A percentile compares a stretch with the other conserved stretches of the same genome.
These are phyloP conservation scores for Paecilomyces fulvus DNA, from an alignment of 2,329 filamentous ascomycete species.

Conservation along the genomic window DNA sequence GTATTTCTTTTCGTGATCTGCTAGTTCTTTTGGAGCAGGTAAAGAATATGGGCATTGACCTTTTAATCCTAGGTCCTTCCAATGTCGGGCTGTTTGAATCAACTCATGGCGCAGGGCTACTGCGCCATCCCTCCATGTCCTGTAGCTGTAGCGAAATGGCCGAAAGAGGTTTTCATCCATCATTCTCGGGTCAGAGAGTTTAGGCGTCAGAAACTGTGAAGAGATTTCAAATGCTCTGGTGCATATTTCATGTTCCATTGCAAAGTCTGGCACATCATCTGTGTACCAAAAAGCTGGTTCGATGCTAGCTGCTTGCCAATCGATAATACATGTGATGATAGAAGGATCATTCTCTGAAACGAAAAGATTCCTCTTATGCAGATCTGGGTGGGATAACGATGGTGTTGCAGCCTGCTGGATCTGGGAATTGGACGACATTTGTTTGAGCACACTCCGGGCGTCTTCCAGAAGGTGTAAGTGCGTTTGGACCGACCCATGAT, in stretches of 20 bases:
- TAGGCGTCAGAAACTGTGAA: slow-evolving; percentile 15
- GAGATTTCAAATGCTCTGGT: slow-evolving; percentile 19
- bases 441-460: slow-evolving; percentile 20
- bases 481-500: slow-evolving; percentile 26
- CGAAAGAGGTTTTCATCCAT: slow-evolving; percentile 21
- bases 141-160: slow-evolving; percentile 23
- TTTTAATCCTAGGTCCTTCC: slow-evolving; percentile 31
- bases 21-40: slow-evolving; percentile 18
- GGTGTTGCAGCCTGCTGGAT: slow-evolving; percentile 16
- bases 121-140: slow-evolving; percentile 20
- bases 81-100: slow-evolving; percentile 20
- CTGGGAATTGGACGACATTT: slow-evolving; percentile 17
- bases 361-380: slow-evolving; percentile 26
- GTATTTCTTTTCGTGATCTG: slow-evolving; percentile 21
- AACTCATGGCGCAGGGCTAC: slow-evolving; percentile 21
- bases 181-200: slow-evolving; percentile 16
- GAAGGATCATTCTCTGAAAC: slow-evolving; percentile 22
- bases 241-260: slow-evolving; percentile 14
- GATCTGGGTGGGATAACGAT: slow-evolving; percentile 20
- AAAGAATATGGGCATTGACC: slow-evolving; percentile 23
- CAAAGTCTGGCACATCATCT: slow-evolving; percentile 21
- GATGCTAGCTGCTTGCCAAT: slow-evolving; percentile 25
- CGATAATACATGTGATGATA: slow-evolving; percentile 21
- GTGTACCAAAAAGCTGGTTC: slow-evolving; percentile 24
- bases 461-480: slow-evolving; percentile 25